These are phyloP conservation scores for Parsonsia alboflavescens DNA, from an alignment of 257 asterid species.

Conservation along the genomic window DNA sequence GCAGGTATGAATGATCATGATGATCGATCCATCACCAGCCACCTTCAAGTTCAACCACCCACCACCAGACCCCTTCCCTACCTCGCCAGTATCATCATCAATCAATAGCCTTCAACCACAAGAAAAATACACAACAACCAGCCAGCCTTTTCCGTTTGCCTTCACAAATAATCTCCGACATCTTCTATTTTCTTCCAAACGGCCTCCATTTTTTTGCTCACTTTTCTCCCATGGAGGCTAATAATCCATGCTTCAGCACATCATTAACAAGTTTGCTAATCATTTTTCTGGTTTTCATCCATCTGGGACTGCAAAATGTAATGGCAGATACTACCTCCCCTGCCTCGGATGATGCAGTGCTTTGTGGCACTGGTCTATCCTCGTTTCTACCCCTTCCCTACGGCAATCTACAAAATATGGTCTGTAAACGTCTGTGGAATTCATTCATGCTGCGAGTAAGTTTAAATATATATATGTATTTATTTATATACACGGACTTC, in stretches of 20 bases:
- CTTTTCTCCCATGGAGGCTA: constrained; percentile 32
- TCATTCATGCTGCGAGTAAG: constrained; percentile 69
- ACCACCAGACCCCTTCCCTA: too few species aligned
- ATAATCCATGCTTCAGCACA: constrained; percentile 20
- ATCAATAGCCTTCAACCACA: constrained; percentile 14
- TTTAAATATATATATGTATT: too few species aligned
- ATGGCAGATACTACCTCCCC: constrained; percentile 15
- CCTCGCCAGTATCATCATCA: constrained; percentile 1
- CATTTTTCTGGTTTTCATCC: constrained; percentile 16
- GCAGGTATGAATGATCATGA: constrained; percentile 44
- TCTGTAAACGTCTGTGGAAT: constrained; percentile 84
- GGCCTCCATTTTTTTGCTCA: constrained; percentile 11
- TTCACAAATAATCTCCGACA: constrained; percentile 6
- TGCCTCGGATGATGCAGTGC: constrained; percentile 24
- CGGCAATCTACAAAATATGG: constrained; percentile 54
- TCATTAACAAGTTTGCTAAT: neutral
- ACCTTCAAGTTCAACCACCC: constrained; percentile 61
- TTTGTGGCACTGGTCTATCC: constrained; percentile 55
- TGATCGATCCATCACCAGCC: too few species aligned
- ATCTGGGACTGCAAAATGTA: constrained; percentile 15
- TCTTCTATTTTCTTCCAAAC: constrained; percentile 14
- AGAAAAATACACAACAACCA: constrained; percentile 10
- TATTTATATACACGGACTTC: neutral
- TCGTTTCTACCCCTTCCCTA: constrained; percentile 80
- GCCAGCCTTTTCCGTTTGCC: neutral